A percentile compares a stretch with the other conserved stretches of the same genome.
phyloP scores from a whole-genome alignment of 2,329 filamentous ascomycete genomes.

The Thermoascus crustaceus region DNA sequence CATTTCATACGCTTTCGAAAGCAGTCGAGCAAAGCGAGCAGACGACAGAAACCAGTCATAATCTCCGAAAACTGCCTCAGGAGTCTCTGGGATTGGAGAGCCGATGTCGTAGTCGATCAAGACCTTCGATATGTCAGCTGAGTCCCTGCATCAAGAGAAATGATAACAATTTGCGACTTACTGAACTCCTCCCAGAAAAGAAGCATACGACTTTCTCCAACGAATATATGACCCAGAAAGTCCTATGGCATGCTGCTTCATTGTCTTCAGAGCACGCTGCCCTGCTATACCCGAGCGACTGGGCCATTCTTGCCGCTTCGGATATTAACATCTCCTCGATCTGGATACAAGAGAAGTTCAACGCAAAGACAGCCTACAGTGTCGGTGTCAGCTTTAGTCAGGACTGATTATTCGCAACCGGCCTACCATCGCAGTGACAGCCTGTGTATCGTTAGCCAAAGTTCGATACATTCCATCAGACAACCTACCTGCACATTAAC shows the following conservation, averaged over 20 bases:
- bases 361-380: slow-evolving; percentile 28
- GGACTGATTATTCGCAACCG: neutral
- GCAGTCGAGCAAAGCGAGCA: slow-evolving; percentile 22
- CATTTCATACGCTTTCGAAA: slow-evolving; percentile 24
- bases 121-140: slow-evolving; percentile 13
- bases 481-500: slow-evolving; percentile 13
- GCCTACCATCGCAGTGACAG: slow-evolving; percentile 19
- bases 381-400: slow-evolving; percentile 2
- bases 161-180: too few species aligned
- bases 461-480: neutral
- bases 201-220: slow-evolving; percentile 32
- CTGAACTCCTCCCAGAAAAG: slow-evolving; percentile 22
- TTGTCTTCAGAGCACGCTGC: slow-evolving; percentile 10
- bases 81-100: slow-evolving; percentile 25
- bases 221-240: slow-evolving; percentile 36
- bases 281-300: slow-evolving; percentile 23
- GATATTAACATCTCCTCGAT: slow-evolving; percentile 24
- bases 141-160: neutral
- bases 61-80: slow-evolving; percentile 23
- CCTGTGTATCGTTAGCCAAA: slow-evolving; percentile 12
- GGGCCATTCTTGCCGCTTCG: slow-evolving; percentile 29
- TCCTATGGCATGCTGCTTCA: slow-evolving; percentile 13
- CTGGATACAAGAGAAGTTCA: slow-evolving; percentile 26
- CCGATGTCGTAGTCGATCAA: slow-evolving; percentile 33
- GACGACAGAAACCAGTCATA: slow-evolving; percentile 31